phyloP scores from a whole-genome alignment of 257 asterid species.

The Mentha longifolia region DNA sequence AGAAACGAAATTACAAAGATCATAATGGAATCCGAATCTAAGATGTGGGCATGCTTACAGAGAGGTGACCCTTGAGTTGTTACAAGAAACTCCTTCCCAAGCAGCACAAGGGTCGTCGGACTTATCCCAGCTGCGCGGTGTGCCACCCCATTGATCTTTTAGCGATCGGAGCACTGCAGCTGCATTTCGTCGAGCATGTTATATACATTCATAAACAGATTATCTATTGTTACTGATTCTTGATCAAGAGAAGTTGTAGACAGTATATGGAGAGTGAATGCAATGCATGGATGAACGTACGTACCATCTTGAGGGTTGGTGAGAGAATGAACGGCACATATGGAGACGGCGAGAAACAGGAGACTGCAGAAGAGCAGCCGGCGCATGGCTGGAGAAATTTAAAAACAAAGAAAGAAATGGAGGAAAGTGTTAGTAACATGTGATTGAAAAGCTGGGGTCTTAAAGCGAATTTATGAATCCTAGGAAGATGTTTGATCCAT shows the following conservation, averaged over 20 bases:
- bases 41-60: conserved; percentile 46
- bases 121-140: conserved; percentile 77
- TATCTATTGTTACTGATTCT: background rate
- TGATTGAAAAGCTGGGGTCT: conserved; percentile 2
- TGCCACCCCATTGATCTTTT: conserved; percentile 74
- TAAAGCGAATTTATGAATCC: conserved; percentile 28
- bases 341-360: conserved; percentile 26
- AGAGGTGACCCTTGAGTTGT: conserved; percentile 71
- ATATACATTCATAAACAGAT: conserved; percentile 5
- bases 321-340: conserved; percentile 28
- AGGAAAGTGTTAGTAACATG: too few species aligned
- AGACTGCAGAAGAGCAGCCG: conserved; percentile 30
- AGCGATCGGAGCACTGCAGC: conserved; percentile 82
- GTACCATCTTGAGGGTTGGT: conserved; percentile 60
- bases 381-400: conserved; percentile 36
- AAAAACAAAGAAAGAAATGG: background rate
- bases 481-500: conserved; percentile 28
- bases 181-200: conserved; percentile 38
- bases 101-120: conserved; percentile 79
- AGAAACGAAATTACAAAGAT: background rate
- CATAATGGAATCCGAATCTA: background rate
- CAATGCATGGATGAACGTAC: background rate
- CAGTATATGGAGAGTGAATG: too few species aligned
- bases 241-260: too few species aligned
- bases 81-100: conserved; percentile 91